These are phyloP conservation scores for Flaveria linearis DNA, from an alignment of 129 eudicot genomes.

Conservation along the genomic window DNA sequence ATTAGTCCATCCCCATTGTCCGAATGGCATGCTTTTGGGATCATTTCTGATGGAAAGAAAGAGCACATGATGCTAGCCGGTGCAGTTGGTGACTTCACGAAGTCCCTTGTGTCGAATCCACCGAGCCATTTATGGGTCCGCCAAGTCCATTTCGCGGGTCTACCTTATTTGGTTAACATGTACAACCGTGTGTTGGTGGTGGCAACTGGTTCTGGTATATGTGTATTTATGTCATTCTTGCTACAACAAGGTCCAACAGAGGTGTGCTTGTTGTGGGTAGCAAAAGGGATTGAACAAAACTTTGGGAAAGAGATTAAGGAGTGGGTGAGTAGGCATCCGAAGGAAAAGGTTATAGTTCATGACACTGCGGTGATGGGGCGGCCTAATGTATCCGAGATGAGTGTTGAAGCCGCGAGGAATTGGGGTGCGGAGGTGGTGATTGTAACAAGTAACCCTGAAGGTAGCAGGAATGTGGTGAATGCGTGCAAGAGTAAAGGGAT, in stretches of 20 bases:
- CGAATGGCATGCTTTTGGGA: conserved; percentile 85
- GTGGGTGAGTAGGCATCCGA: conserved; percentile 55
- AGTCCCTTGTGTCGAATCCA: conserved; percentile 56
- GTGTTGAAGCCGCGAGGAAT: conserved; percentile 53
- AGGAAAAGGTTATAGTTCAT: conserved; percentile 67
- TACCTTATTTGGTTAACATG: conserved; percentile 76
- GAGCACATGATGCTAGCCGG: conserved; percentile 89
- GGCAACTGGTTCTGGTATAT: conserved; percentile 80
- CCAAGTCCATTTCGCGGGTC: conserved; percentile 66
- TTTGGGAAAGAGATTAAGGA: conserved; percentile 65
- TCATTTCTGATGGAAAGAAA: conserved; percentile 56
- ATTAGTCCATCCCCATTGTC: conserved; percentile 77
- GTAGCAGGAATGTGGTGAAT: conserved; percentile 70
- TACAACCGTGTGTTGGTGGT: conserved; percentile 60
- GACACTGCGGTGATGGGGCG: conserved; percentile 73
- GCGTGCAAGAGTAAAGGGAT: conserved; percentile 70
- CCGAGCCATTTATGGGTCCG: conserved; percentile 78
- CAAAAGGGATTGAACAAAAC: conserved; percentile 70
- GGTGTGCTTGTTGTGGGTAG: conserved; percentile 68
- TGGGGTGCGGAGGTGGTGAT: conserved; percentile 75
- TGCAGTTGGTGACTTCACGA: conserved; percentile 83
- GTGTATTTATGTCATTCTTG: conserved; percentile 68
- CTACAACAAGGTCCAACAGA: conserved; percentile 57
- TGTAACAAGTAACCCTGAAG: conserved; percentile 74
- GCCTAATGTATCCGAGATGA: conserved; percentile 68